Conservation (phyloP, 306 rosid genomes). For the Prunus persica region Prunus_persica_NCBIv2 NC_034014.1:9735501-9736000, state of each 20-base stretch:
- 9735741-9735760: slow-evolving; percentile 50
- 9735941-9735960: slow-evolving; percentile 37
- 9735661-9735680: slow-evolving; percentile 67
- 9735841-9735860: slow-evolving; percentile 63
- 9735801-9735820: slow-evolving; percentile 44
- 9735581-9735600: slow-evolving; percentile 73
- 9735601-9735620: slow-evolving; percentile 59
- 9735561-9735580: slow-evolving; percentile 71
- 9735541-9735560: slow-evolving; percentile 49
- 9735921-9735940: slow-evolving; percentile 43
- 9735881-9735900: slow-evolving; percentile 57
- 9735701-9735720: slow-evolving; percentile 56
- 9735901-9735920: slow-evolving; percentile 62
- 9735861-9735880: slow-evolving; percentile 53
- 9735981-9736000: slow-evolving; percentile 98
- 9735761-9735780: slow-evolving; percentile 64
- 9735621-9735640: slow-evolving; percentile 54
- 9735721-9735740: slow-evolving; percentile 76
- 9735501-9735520: slow-evolving; percentile 59
- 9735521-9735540: slow-evolving; percentile 54
- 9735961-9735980: slow-evolving; percentile 45
- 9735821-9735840: slow-evolving; percentile 70
- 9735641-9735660: slow-evolving; percentile 41
- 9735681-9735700: slow-evolving; percentile 65
- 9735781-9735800: slow-evolving; percentile 63